phyloP scores from a whole-genome alignment of 805 yeast species.

The Ogataea neopini region DNA sequence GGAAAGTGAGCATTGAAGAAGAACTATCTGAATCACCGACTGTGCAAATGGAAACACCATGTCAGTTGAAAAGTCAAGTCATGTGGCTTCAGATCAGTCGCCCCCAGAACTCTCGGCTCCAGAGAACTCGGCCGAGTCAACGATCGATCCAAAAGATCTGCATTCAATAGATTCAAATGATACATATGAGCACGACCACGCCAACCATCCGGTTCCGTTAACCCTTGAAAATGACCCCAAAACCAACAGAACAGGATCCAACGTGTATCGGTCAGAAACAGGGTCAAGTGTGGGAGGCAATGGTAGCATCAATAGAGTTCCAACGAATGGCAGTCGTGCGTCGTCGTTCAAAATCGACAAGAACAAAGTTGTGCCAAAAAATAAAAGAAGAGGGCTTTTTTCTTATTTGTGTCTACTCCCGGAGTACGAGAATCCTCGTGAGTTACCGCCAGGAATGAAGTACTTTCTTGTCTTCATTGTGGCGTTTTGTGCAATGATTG shows the following conservation, averaged over 20 bases:
- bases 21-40: too few relatives aligned
- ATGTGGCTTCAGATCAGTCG: not conserved
- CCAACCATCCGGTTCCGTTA: constrained; percentile 1
- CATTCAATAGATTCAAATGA: constrained; percentile 1
- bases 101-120: too few relatives aligned
- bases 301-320: not conserved
- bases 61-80: not conserved
- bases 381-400: constrained; percentile 60
- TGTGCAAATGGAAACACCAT: not conserved
- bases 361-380: constrained; percentile 35
- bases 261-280: not conserved
- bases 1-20: too few relatives aligned
- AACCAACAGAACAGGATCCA: not conserved
- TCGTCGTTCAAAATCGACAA: constrained; percentile 29
- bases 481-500: constrained; percentile 74
- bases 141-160: constrained; percentile 1
- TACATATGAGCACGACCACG: not conserved
- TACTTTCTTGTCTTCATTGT: constrained; percentile 58
- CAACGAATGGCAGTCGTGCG: constrained; percentile 13
- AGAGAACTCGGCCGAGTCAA: not conserved
- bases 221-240: not conserved
- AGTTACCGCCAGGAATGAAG: constrained; percentile 54
- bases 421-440: constrained; percentile 73
- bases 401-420: constrained; percentile 55
- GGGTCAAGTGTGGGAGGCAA: not conserved